Percentiles rank a stretch among this genome's conserved stretches.
phyloP scores from a whole-genome alignment of 805 yeast genomes.

The Candida oleophila region DNA sequence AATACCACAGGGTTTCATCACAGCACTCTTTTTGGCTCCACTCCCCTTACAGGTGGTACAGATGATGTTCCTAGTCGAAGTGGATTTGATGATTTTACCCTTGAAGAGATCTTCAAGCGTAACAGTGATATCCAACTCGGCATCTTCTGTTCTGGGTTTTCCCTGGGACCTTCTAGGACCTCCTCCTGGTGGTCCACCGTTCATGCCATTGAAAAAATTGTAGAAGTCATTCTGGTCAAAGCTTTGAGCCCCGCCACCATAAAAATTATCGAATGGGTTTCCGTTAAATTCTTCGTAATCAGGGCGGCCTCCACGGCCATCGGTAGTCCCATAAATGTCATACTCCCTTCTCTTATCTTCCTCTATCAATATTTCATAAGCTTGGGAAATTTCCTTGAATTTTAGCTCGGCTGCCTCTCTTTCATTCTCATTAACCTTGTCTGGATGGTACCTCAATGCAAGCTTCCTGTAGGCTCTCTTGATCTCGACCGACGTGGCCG shows the following conservation, averaged over 20 bases:
- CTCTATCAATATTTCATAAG: slow-evolving; percentile 80
- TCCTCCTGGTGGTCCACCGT: slow-evolving; percentile 19
- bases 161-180: slow-evolving; percentile 14
- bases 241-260: slow-evolving; percentile 40
- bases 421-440: slow-evolving; percentile 69
- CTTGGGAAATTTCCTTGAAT: slow-evolving; percentile 82
- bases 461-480: slow-evolving; percentile 81
- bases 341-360: slow-evolving; percentile 59
- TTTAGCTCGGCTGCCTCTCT: slow-evolving; percentile 70
- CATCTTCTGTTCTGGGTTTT: slow-evolving; percentile 58
- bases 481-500: slow-evolving; percentile 71
- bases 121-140: slow-evolving; percentile 61
- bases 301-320: slow-evolving; percentile 19
- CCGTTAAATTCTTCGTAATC: slow-evolving; percentile 22
- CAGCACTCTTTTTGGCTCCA: slow-evolving; percentile 67
- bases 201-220: slow-evolving; percentile 58
- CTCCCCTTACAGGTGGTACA: slow-evolving; percentile 75
- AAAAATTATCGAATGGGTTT: slow-evolving; percentile 36
- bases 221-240: slow-evolving; percentile 76
- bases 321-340: slow-evolving; percentile 53
- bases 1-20: slow-evolving; percentile 51
- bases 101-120: slow-evolving; percentile 72
- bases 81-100: slow-evolving; percentile 76
- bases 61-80: slow-evolving; percentile 67
- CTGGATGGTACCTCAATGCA: slow-evolving; percentile 86